Base-by-base conservation (phyloP, 2,329 filamentous ascomycete species). In the Hyphodiscus sp. region DNA sequence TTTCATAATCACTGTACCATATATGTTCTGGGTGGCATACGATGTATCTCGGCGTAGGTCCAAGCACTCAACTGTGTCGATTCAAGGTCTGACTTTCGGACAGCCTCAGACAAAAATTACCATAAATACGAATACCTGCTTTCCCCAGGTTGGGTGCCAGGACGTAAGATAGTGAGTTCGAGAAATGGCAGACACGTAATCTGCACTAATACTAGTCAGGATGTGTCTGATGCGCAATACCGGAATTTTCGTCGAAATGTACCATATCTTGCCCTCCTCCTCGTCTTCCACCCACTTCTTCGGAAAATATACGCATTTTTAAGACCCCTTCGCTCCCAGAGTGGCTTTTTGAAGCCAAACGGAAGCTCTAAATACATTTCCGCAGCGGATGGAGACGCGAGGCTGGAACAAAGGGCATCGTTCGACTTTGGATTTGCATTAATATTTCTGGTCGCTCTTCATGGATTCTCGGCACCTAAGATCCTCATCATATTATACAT, bases 21-120 rank as follows among this genome's bases (percentile, higher is more conserved):
- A 84, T 64, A 99, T 99, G 91, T 90, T 96, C 72, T 95, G 90
- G 76, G 77, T 86, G n/a, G 85, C 87, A 10, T 88, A 91, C 61
- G 82, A 89, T 71, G 90, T 95, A 45, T 99, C 94, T 20, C 81
- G 85, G 72, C 80, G 91, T 91, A 71, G 54, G 77, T 75, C 61
- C 51, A 5, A 46, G 4, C n/a, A 16, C n/a, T 41, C 3, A 16
- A n/a, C 30, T 44, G 15, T 45, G 16, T 9, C 7, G 41, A 15
- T 29, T 26, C 38, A 20, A 47, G 45, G 19, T 46, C 59, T 66
- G 49, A 63, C 47, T 42, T 29, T 15, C 8, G 19, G 45, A 51
- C 66, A 95, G 91, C 86, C 55, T 85, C 83, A 38, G 87, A 96
- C 68, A 88, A 89, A 5, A 84, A 87, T 61, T 99, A 94, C 68